These are phyloP conservation scores for Neostapfia colusana DNA, from an alignment of 176 grass and related monocot species.

Conservation along the genomic window DNA sequence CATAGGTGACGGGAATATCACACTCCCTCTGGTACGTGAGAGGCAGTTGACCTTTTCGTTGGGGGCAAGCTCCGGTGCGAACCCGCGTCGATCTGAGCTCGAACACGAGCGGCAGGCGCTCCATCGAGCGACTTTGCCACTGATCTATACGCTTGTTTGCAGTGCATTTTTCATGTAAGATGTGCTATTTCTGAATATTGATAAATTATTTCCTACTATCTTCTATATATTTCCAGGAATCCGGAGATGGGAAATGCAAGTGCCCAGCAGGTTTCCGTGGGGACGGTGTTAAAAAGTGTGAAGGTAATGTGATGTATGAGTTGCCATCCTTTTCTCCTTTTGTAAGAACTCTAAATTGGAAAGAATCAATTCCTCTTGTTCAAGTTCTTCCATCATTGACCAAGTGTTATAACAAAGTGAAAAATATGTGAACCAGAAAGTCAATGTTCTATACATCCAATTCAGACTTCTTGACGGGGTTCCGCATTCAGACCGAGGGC, in stretches of 20 bases:
- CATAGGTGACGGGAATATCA: too few species aligned
- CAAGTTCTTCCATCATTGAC: conserved; percentile 4
- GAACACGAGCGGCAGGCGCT: too few species aligned
- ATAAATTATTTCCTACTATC: neutral
- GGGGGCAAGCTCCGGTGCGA: too few species aligned
- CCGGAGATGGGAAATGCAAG: conserved; percentile 54
- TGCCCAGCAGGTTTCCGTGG: conserved; percentile 60
- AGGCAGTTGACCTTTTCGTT: too few species aligned
- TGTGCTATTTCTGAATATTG: neutral
- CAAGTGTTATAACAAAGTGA: neutral
- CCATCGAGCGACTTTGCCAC: too few species aligned
- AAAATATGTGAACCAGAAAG: neutral
- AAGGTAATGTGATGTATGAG: conserved; percentile 36
- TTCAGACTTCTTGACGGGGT: too few species aligned
- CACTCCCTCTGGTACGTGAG: too few species aligned
- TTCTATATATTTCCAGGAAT: conserved; percentile 33
- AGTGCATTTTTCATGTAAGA: too few species aligned
- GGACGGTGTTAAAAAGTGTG: conserved; percentile 59
- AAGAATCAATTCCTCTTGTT: neutral
- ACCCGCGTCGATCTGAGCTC: too few species aligned
- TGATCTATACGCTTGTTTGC: too few species aligned
- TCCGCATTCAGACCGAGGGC: too few species aligned
- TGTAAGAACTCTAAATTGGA: neutral
- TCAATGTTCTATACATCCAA: neutral
- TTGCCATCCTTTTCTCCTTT: neutral